Evolutionary conservation across 2,329 filamentous ascomycete genomes (phyloP).

Genomic region (Claviceps spartinae): DNA sequence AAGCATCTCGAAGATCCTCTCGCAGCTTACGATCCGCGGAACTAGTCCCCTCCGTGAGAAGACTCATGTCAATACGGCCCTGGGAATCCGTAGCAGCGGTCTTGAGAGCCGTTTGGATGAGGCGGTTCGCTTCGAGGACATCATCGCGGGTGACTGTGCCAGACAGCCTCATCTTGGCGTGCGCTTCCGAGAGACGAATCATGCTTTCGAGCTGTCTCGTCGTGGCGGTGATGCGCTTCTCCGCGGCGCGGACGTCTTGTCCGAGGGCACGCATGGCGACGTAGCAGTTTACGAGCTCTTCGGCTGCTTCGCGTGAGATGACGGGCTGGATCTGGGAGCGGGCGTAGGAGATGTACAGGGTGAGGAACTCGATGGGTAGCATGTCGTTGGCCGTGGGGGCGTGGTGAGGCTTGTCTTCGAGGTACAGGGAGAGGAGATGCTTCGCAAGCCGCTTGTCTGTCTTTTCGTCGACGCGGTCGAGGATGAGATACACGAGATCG

Average conservation of each 20-base stretch:
- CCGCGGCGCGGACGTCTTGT: slow-evolving; percentile 70
- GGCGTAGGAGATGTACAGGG: slow-evolving; percentile 93
- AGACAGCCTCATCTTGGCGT: slow-evolving; percentile 92
- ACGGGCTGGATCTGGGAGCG: slow-evolving; percentile 72
- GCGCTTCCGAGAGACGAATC: slow-evolving; percentile 92
- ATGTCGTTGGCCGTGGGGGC: slow-evolving; percentile 63
- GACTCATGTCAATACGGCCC: slow-evolving; percentile 90
- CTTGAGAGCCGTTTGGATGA: slow-evolving; percentile 91
- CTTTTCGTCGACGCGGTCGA: slow-evolving; percentile 86
- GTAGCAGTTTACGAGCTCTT: slow-evolving; percentile 75
- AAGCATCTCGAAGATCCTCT: slow-evolving; percentile 70
- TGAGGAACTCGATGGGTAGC: slow-evolving; percentile 86
- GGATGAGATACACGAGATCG: slow-evolving; percentile 89
- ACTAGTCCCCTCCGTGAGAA: slow-evolving; percentile 88
- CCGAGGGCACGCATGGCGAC: slow-evolving; percentile 92
- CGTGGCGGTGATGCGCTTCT: slow-evolving; percentile 94
- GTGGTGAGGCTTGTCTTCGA: slow-evolving; percentile 86
- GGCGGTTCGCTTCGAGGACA: slow-evolving; percentile 77
- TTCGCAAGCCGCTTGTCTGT: slow-evolving; percentile 78
- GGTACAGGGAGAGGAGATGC: slow-evolving; percentile 89
- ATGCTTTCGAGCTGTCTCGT: slow-evolving; percentile 95
- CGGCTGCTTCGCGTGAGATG: slow-evolving; percentile 67
- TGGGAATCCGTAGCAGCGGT: slow-evolving; percentile 90
- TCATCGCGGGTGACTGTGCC: slow-evolving; percentile 63
- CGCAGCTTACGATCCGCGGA: slow-evolving; percentile 72